phyloP scores from a whole-genome alignment of 2,329 filamentous ascomycete species.

The Mycogone perniciosa region DNA sequence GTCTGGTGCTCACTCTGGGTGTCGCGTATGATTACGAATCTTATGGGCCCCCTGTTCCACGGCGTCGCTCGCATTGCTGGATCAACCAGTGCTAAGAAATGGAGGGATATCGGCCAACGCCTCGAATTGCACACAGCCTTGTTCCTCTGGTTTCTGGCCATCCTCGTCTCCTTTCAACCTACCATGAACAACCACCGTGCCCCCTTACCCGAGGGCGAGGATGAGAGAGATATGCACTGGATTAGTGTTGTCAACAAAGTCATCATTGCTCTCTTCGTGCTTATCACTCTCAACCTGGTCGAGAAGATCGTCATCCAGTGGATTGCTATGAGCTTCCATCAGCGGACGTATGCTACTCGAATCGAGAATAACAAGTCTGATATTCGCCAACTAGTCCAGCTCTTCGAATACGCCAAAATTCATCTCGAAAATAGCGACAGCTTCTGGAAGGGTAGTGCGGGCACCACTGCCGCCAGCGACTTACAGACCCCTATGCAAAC shows the following conservation, averaged over 20 bases:
- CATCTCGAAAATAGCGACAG: constrained; percentile 51
- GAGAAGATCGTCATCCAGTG: constrained; percentile 94
- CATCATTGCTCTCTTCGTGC: constrained; percentile 76
- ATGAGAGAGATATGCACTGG: constrained; percentile 57
- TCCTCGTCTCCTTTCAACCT: constrained; percentile 79
- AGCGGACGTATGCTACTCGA: constrained; percentile 80
- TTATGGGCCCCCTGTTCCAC: constrained; percentile 42
- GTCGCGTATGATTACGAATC: constrained; percentile 48
- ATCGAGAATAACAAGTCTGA: constrained; percentile 93
- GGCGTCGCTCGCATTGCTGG: constrained; percentile 62
- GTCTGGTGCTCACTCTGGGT: constrained; percentile 90
- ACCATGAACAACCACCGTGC: constrained; percentile 61
- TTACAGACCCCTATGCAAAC: constrained; percentile 67
- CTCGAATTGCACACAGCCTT: constrained; percentile 79
- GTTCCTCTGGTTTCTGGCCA: constrained; percentile 87
- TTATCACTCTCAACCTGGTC: constrained; percentile 70
- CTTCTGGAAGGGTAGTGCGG: constrained; percentile 39
- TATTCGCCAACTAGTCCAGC: constrained; percentile 53
- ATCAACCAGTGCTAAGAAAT: constrained; percentile 86
- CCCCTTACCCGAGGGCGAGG: constrained; percentile 20
- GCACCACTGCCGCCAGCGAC: constrained; percentile 45
- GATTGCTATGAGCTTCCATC: constrained; percentile 89
- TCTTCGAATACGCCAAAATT: constrained; percentile 69
- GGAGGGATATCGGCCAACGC: constrained; percentile 80
- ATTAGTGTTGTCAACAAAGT: constrained; percentile 77